phyloP scores from a whole-genome alignment of 139 green algal species.

The Coelastrella sp. region DNA sequence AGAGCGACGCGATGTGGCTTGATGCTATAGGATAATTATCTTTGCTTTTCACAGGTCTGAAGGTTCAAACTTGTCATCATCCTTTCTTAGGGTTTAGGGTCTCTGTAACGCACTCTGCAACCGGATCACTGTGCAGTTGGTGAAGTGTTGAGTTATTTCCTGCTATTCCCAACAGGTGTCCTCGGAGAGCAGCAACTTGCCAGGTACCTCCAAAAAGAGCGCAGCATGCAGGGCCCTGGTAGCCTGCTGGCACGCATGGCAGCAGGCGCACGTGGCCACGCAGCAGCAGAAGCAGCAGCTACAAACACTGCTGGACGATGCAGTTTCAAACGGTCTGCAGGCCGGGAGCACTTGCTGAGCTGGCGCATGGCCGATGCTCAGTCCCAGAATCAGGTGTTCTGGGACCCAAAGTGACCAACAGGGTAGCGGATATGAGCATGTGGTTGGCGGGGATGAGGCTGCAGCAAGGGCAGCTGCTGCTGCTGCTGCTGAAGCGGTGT shows the following conservation, averaged over 20 bases:
- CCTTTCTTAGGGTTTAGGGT: too few species aligned
- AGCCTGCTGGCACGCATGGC: conserved; percentile 9
- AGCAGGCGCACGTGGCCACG: background rate
- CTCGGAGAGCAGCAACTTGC: background rate
- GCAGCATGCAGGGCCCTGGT: background rate
- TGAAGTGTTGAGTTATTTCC: too few species aligned
- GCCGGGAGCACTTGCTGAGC: background rate
- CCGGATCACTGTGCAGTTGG: too few species aligned
- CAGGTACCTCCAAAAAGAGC: background rate
- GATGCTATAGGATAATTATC: too few species aligned
- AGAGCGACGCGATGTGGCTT: too few species aligned
- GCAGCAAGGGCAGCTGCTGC: background rate
- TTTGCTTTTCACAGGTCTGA: too few species aligned
- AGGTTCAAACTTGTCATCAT: too few species aligned
- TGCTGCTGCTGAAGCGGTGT: background rate
- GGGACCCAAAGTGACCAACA: too few species aligned
- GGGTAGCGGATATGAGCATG: too few species aligned
- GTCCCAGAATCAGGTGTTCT: too few species aligned
- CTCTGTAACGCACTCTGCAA: too few species aligned
- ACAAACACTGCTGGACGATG: conserved; percentile 1
- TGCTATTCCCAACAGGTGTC: background rate
- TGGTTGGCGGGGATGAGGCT: too few species aligned
- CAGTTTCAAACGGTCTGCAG: background rate
- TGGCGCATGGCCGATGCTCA: background rate
- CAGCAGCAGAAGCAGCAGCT: background rate